Percentiles rank a stretch among this genome's conserved stretches.
phyloP scores from a whole-genome alignment of 371 early-diverging fungal species.

The Enterocytospora artemiae region DNA sequence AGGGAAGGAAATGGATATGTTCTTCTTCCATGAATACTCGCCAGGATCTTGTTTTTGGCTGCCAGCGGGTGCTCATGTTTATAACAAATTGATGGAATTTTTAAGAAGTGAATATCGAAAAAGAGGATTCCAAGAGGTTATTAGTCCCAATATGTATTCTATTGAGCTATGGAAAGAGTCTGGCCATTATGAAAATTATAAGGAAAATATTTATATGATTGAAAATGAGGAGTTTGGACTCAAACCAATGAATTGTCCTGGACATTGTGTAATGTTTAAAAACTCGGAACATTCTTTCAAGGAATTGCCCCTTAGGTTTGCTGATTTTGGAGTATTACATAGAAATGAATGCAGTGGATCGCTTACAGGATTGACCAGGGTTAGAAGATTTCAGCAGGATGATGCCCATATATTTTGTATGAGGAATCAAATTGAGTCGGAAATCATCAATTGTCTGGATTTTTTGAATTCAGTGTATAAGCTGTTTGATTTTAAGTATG shows the following conservation, averaged over 20 bases:
- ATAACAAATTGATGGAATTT: constrained; percentile 77
- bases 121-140: constrained; percentile 80
- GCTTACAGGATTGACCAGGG: constrained; percentile 86
- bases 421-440: constrained; percentile 67
- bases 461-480: constrained; percentile 76
- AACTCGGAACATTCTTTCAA: constrained; percentile 78
- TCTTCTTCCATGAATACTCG: constrained; percentile 86
- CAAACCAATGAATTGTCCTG: constrained; percentile 99
- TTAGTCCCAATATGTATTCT: constrained; percentile 88
- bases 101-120: constrained; percentile 78
- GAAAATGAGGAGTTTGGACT: constrained; percentile 64
- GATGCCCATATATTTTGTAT: constrained; percentile 97
- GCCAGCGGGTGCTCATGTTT: constrained; percentile 84
- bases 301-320: constrained; percentile 87
- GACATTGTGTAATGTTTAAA: constrained; percentile 92
- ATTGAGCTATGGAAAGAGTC: constrained; percentile 88
- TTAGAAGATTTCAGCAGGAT: constrained; percentile 97
- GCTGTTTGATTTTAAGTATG: constrained; percentile 68
- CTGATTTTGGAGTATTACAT: constrained; percentile 96
- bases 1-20: constrained; percentile 73
- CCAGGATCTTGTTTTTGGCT: constrained; percentile 92
- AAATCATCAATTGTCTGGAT: constrained; percentile 69
- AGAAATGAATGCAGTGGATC: constrained; percentile 93
- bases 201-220: constrained; percentile 85
- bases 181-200: constrained; percentile 95